Conservation (phyloP, 352 stramenopile genomes). For the Peronospora farinosa region DNA sequence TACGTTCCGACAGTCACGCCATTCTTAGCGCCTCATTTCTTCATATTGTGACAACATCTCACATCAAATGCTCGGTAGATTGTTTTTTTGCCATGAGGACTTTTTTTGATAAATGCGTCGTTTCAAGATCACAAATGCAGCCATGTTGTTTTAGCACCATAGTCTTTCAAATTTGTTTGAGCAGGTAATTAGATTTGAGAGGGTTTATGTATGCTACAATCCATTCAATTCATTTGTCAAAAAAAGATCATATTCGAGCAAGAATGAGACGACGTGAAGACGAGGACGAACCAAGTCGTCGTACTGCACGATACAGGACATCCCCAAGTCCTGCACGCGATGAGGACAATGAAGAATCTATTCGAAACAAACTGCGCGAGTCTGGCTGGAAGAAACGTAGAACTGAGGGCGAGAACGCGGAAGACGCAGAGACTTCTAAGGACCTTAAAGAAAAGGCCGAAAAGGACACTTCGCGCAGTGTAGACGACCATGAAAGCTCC, state of each 20-base stretch:
- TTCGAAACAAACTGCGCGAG: constrained; percentile 65
- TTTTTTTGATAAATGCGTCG: constrained; percentile 3
- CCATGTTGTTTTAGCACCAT: background rate
- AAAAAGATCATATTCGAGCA: constrained; percentile 4
- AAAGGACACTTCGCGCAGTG: constrained; percentile 19
- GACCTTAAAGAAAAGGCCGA: constrained; percentile 23
- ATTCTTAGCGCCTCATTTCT: constrained; percentile 92
- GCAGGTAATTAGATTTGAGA: background rate
- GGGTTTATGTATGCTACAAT: no score
- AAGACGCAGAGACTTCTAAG: constrained; percentile 14
- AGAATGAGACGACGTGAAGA: constrained; percentile 27
- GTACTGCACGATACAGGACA: constrained; percentile 13
- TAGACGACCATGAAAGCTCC: constrained; percentile 18
- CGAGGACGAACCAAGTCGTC: constrained; percentile 17
- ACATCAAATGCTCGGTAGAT: background rate
- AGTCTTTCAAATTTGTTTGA: background rate
- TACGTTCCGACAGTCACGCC: constrained; percentile 63
- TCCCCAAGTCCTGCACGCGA: constrained; percentile 16
- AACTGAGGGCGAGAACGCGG: constrained; percentile 14
- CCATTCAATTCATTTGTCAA: constrained; percentile 6
- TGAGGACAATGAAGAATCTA: constrained; percentile 53
- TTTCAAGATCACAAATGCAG: constrained; percentile 25
- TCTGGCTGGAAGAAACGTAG: constrained; percentile 63
- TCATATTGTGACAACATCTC: constrained; percentile 74
- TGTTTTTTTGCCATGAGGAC: background rate